phyloP scores from a whole-genome alignment of 352 stramenopile species.

The Globisporangium uncinulatum region DNA sequence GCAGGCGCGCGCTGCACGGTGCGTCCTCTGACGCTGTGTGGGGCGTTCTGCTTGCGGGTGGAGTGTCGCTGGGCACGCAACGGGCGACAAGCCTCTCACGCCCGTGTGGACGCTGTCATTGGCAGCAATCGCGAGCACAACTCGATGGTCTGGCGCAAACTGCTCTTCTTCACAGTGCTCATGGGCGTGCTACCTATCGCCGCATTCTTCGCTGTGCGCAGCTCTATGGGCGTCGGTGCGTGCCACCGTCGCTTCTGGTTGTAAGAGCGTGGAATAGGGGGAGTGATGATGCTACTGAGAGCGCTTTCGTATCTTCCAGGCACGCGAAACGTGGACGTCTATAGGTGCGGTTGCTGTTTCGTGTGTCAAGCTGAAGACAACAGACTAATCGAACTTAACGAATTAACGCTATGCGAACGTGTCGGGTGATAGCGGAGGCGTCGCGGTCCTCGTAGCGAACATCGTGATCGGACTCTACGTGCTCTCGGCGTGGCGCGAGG shows the following conservation, averaged over 20 bases:
- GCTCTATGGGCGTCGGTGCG: slow-evolving; percentile 38
- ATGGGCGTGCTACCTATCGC: slow-evolving; percentile 56
- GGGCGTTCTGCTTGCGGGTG: neutral
- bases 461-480: slow-evolving; percentile 76
- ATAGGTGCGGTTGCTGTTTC: slow-evolving; percentile 31
- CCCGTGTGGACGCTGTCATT: neutral
- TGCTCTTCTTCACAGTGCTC: slow-evolving; percentile 63
- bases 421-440: slow-evolving; percentile 40
- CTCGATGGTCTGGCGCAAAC: slow-evolving; percentile 62
- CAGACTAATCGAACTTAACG: slow-evolving; percentile 13
- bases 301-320: slow-evolving; percentile 14
- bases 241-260: neutral
- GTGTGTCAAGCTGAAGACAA: neutral
- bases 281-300: neutral
- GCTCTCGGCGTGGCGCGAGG: slow-evolving; percentile 59
- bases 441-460: slow-evolving; percentile 68
- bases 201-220: slow-evolving; percentile 59
- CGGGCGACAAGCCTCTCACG: neutral
- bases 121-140: slow-evolving; percentile 70
- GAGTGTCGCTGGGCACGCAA: neutral
- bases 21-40: slow-evolving; percentile 6
- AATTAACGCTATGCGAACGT: no score
- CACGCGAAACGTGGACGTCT: slow-evolving; percentile 52
- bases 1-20: slow-evolving; percentile 37
- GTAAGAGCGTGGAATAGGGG: neutral